Evolutionary conservation across 176 grass and related monocot species (phyloP).

Genomic region (Bolboschoenus planiculmis): DNA sequence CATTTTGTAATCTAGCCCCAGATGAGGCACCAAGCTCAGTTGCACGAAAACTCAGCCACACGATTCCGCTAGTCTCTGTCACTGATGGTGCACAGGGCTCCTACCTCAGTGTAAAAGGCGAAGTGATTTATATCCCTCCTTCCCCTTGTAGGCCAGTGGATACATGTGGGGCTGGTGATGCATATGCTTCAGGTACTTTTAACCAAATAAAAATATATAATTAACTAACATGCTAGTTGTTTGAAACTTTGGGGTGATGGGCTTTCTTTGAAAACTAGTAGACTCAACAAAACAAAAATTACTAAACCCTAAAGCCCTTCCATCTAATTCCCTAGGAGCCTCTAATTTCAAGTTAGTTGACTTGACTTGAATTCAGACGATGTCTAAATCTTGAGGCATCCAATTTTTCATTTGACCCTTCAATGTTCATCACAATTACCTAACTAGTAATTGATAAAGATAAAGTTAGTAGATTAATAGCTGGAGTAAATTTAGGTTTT

Average conservation of each 20-base stretch:
- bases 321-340: neutral
- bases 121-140: slow-evolving; percentile 82
- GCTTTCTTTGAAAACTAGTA: neutral
- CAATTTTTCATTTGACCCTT: neutral
- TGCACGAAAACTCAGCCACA: slow-evolving; percentile 66
- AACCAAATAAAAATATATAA: neutral
- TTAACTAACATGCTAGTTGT: neutral
- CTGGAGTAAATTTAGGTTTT: neutral
- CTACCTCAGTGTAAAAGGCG: slow-evolving; percentile 76
- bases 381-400: neutral
- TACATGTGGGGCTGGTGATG: slow-evolving; percentile 85
- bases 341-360: neutral
- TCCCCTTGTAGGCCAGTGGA: slow-evolving; percentile 55
- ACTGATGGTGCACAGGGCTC: slow-evolving; percentile 70
- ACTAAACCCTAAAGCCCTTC: neutral
- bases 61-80: slow-evolving; percentile 66
- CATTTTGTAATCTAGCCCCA: slow-evolving; percentile 48
- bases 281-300: neutral
- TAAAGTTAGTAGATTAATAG: neutral
- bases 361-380: neutral
- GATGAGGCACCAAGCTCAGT: slow-evolving; percentile 51
- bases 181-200: slow-evolving; percentile 62
- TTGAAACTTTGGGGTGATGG: neutral
- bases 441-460: neutral
- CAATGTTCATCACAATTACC: neutral